Evolutionary conservation across 2,329 filamentous ascomycete genomes (phyloP).

Genomic region (Ophiosphaerella narmari): DNA sequence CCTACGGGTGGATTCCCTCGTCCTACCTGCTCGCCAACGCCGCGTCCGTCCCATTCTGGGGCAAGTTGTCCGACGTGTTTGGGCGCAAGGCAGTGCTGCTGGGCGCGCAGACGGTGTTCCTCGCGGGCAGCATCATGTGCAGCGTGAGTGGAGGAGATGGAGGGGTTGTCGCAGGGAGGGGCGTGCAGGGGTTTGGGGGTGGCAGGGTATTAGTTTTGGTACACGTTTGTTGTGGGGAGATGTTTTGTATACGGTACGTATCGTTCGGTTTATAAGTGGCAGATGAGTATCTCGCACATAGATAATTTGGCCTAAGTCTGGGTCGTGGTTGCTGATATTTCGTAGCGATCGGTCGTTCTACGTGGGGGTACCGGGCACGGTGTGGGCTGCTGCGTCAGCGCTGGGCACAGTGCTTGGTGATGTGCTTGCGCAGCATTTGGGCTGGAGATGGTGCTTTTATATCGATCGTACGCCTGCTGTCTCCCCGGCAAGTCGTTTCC

Average conservation of each 20-base stretch:
- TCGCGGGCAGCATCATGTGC: conserved; percentile 56
- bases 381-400: conserved; percentile 61
- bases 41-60: conserved; percentile 49
- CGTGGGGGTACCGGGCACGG: conserved; percentile 56
- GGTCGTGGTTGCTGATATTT: conserved; percentile 7
- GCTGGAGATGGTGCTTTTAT: conserved; percentile 59
- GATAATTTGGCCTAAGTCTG: too few relatives aligned
- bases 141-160: conserved; percentile 53
- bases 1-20: conserved; percentile 77
- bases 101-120: conserved; percentile 51
- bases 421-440: conserved; percentile 51
- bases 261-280: not conserved
- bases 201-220: conserved; percentile 59
- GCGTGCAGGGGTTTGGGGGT: conserved; percentile 59
- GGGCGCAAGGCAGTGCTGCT: conserved; percentile 44
- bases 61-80: conserved; percentile 47
- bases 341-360: conserved; percentile 53
- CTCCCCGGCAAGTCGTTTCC: not conserved
- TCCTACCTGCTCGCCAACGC: conserved; percentile 47
- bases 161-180: conserved; percentile 59
- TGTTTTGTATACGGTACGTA: conserved; percentile 52
- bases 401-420: conserved; percentile 60
- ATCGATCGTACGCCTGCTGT: conserved; percentile 28
- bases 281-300: too few relatives aligned
- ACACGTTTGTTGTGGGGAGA: conserved; percentile 59